Base-by-base conservation (phyloP, 2,329 filamentous ascomycete species). In the Fusarium sp. region DNA sequence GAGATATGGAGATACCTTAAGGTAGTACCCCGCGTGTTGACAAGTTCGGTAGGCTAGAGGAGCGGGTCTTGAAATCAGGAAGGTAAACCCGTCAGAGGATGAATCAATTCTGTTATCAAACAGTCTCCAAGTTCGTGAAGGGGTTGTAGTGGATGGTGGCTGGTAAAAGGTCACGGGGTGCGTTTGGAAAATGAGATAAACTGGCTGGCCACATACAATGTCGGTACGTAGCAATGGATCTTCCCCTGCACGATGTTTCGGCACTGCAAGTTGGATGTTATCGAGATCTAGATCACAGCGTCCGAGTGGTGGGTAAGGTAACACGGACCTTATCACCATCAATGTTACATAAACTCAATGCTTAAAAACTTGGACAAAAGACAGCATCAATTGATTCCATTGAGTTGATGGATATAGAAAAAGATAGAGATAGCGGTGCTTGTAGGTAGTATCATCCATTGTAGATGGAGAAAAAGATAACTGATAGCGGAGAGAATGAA, bases 11-110 rank as follows among this genome's bases (percentile, higher is more conserved):
- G 44, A 49, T 69, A 39, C 45, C 40, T 19, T 19, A 19, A 19
- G 19, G 19, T 19, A 19, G 19, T 60, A 60, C 60, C 66, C 67
- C 66, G 45, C 66, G 53, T 45, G 13, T 24, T 55, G 52, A 44
- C 53, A 55, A 60, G 24, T 10, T 46, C 31, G 22, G 45, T 55
- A 45, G 43, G 47, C 31, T 57, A 65, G 50, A 50, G 43, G 50
- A 69, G 54, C 50, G 39, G 43, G 54, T 36, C 45, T 40, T 36
- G 38, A 22, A 57, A 69, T 67, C 43, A 67, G 66, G 66, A 69
- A 69, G 40, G 66, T 61, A 39, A 69, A 57, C 62, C 66, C 66
- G 66, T 34, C 28, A 44, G 40, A 53, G 36, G 31, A 36, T 31
- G 14, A 34, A 42, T 24, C 38, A 19, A 44, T 34, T 51, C 39